Evolutionary conservation across 148 eudicot species (phyloP), one percentile per base, ranked within the genome.

Genomic region (Rhododendron molle): DNA sequence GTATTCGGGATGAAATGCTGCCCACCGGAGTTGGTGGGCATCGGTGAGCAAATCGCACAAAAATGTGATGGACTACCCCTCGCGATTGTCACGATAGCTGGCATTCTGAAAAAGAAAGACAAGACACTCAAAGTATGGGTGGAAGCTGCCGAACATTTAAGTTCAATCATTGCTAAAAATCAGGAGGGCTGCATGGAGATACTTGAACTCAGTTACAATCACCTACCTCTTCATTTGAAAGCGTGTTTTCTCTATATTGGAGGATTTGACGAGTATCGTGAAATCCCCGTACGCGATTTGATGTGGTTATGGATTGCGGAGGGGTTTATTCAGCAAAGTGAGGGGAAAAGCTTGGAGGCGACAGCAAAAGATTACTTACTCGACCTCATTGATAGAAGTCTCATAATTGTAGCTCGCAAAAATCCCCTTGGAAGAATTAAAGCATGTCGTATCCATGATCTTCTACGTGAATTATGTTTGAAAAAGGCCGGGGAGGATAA

Each of bases 231-330:
- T 40, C 44, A 40, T 40, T 40, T 40, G 44, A 40, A 40, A 40
- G 8, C 44, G 44, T 40, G 44, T 40, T 40, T 5, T 40, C 44
- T 40, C 44, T 40, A 40, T 40, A 40, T 40, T 40, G 44, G 44
- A 40, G 44, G 44, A 40, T 40, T 40, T 7, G 44, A 91, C 0
- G 89, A 87, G 46, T 89, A 85, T 32, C 78, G 21, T 52, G 89
- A 84, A 67, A 89, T 93, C 62, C 92, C 90, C 0, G 91, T 83
- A 1, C 32, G 87, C 77, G 83, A 89, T 36, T 67, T 93, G 47
- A 69, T 83, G 0, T 81, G 85, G 0, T 46, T 93, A 43, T 93
- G 93, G 93, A 65, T 91, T 12, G 92, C 93, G 0, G 92, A 93
- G 67, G 95, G 93, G 18, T 89, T 93, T 46, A 81, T 88, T 16